Evolutionary conservation across 805 yeast species (phyloP).

Genomic region (Komagataella mondaviorum): DNA sequence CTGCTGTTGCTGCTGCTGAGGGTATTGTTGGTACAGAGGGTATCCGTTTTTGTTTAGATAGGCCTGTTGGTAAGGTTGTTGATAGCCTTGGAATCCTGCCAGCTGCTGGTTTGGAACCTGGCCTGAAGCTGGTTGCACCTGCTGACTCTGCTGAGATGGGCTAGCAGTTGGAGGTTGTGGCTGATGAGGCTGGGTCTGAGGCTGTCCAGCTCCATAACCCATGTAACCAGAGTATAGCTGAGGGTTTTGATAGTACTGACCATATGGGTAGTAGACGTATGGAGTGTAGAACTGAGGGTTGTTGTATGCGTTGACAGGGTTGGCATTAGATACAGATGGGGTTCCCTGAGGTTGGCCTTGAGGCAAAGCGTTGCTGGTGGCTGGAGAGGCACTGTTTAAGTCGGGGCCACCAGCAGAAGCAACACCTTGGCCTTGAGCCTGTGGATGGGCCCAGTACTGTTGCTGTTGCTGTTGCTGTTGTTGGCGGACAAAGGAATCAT

Average conservation of each 20-base stretch:
- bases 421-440: conserved; percentile 1
- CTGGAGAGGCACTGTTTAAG: conserved; percentile 1
- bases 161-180: conserved; percentile 6
- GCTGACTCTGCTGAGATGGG: not conserved
- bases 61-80: not conserved
- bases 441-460: not conserved
- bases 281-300: conserved; percentile 3
- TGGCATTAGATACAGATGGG: conserved; percentile 3
- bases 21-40: conserved; percentile 1
- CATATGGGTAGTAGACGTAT: conserved; percentile 18
- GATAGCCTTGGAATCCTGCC: not conserved
- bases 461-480: conserved; percentile 6
- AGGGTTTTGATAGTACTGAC: conserved; percentile 15
- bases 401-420: conserved; percentile 1
- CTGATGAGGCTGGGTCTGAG: conserved; percentile 8
- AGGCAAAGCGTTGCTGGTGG: conserved; percentile 2
- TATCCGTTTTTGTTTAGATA: not conserved
- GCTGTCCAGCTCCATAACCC: conserved; percentile 4
- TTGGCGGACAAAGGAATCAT: conserved; percentile 1
- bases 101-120: not conserved
- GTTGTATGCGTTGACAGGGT: conserved; percentile 6
- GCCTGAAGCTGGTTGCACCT: not conserved
- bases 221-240: conserved; percentile 13
- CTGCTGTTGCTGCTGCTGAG: conserved; percentile 7
- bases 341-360: not conserved